Conservation (phyloP, 1,284 basidiomycete species). For the Cryptococcus sp. region DNA sequence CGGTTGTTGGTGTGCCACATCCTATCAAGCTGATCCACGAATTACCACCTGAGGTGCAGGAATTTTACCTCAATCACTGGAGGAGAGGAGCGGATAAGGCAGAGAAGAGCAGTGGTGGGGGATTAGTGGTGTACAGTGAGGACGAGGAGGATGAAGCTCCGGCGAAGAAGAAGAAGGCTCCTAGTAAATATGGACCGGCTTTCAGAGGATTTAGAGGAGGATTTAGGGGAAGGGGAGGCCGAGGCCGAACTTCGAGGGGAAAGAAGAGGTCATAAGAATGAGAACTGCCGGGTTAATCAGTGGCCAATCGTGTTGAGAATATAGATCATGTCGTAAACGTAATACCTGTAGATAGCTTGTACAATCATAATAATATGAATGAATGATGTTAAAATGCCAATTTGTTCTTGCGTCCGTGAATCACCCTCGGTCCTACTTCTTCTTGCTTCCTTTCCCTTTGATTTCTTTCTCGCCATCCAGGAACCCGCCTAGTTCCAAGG, state of each 20-base stretch:
- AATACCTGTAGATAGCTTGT: no score
- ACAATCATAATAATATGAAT: no score
- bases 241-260: not conserved
- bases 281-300: no score
- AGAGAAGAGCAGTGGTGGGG: not conserved
- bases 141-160: constrained; percentile 6
- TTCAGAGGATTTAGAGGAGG: not conserved
- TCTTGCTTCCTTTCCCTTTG: constrained; percentile 11
- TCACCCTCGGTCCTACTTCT: not conserved
- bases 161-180: constrained; percentile 6
- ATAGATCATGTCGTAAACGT: no score
- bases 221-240: not conserved
- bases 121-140: not conserved
- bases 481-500: constrained; percentile 66
- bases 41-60: constrained; percentile 13
- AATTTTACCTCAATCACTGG: constrained; percentile 37
- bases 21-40: constrained; percentile 16
- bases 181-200: not conserved
- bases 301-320: no score
- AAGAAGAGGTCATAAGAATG: not conserved
- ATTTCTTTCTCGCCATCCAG: constrained; percentile 19
- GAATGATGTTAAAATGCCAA: no score
- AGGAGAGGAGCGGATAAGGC: constrained; percentile 24
- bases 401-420: no score
- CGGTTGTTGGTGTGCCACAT: not conserved